Evolutionary conservation across 768 basidiomycete species (phyloP).

Genomic region (Trametes villosa): DNA sequence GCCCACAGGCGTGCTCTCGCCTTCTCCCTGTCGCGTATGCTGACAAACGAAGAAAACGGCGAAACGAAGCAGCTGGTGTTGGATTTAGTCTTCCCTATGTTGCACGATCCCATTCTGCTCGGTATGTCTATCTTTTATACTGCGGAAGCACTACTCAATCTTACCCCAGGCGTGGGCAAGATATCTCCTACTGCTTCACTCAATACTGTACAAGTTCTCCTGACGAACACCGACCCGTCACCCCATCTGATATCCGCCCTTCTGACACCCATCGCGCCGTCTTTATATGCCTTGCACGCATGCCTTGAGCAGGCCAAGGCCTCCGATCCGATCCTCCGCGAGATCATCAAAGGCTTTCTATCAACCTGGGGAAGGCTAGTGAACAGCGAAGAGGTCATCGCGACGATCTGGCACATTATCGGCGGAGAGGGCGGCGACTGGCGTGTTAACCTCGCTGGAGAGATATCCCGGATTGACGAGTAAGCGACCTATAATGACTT

Average conservation of each 20-base stretch:
- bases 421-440: conserved; percentile 54
- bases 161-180: conserved; percentile 4
- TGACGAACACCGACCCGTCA: conserved; percentile 81
- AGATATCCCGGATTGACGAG: conserved; percentile 48
- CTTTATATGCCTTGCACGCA: conserved; percentile 66
- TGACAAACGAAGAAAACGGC: conserved; percentile 43
- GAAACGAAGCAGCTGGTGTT: conserved; percentile 37
- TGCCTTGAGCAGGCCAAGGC: conserved; percentile 58
- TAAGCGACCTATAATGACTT: conserved; percentile 37
- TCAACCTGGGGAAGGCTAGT: conserved; percentile 78
- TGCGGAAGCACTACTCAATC: not conserved
- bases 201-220: conserved; percentile 55
- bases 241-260: conserved; percentile 65
- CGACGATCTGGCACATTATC: conserved; percentile 64
- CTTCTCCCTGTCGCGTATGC: conserved; percentile 69
- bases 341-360: conserved; percentile 62
- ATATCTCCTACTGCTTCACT: conserved; percentile 47
- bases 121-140: not conserved
- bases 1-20: conserved; percentile 64
- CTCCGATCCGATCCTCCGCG: conserved; percentile 66
- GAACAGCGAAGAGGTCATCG: conserved; percentile 52
- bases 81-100: conserved; percentile 45
- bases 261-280: conserved; percentile 68
- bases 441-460: conserved; percentile 59
- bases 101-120: conserved; percentile 45